Conservation (phyloP, 352 stramenopile species). For the Phytophthora tentaculata region DNA sequence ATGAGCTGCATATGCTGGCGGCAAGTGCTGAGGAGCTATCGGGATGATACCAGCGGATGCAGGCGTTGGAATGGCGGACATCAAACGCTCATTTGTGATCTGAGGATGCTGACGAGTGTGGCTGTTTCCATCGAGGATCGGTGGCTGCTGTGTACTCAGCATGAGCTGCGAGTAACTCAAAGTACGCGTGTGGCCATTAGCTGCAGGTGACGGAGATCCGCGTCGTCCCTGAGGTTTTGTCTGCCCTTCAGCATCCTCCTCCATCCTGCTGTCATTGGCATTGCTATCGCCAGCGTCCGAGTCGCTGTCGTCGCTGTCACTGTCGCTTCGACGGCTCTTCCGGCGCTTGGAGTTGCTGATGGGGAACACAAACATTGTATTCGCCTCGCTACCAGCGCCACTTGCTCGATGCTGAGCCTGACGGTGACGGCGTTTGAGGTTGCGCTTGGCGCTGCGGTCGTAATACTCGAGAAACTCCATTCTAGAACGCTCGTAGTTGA, state of each 20-base stretch:
- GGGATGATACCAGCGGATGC: constrained; percentile 17
- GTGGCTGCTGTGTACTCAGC: constrained; percentile 36
- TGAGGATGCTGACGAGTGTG: constrained; percentile 20
- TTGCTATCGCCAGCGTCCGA: constrained; percentile 37
- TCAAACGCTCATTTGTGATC: constrained; percentile 20
- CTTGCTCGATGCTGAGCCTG: constrained; percentile 40
- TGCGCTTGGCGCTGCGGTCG: constrained; percentile 75
- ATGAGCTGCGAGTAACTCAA: constrained; percentile 43
- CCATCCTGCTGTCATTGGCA: constrained; percentile 39
- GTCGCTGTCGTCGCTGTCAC: constrained; percentile 50
- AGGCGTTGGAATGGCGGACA: constrained; percentile 15
- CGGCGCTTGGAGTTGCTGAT: constrained; percentile 67
- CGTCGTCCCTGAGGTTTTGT: constrained; percentile 19
- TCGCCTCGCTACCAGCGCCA: constrained; percentile 44
- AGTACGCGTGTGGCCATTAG: constrained; percentile 13
- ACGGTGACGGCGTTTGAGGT: constrained; percentile 58
- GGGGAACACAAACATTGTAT: constrained; percentile 84
- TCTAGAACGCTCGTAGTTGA: constrained; percentile 88
- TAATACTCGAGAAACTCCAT: constrained; percentile 89
- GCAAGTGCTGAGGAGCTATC: constrained; percentile 37
- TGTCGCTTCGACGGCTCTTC: constrained; percentile 38
- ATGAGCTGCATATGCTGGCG: constrained; percentile 33
- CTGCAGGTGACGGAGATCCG: constrained; percentile 9
- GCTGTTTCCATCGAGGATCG: constrained; percentile 18
- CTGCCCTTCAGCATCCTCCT: constrained; percentile 23